Base-by-base conservation (phyloP, 208 protist genomes). In the Naegleria fowleri region DNA sequence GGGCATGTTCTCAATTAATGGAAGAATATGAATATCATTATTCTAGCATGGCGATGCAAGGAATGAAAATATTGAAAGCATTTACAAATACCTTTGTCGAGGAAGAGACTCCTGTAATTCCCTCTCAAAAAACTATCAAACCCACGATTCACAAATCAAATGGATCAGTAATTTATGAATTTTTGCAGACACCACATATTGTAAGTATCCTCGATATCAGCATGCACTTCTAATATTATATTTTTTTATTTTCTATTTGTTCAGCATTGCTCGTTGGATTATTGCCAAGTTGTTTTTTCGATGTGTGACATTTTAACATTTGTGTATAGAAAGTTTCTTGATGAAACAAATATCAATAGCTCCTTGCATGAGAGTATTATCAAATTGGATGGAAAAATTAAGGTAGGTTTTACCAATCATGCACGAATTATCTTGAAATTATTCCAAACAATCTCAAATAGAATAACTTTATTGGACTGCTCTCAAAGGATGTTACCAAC, bases 41-140 rank as follows among this genome's bases (percentile, higher is more conserved):
- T 88, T 51, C 84, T 5, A 88, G 55, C 55, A 19, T 58, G 13
- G 84, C 84, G 38, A 43, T 88, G n/a, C 84, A 88, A 55, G 84
- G 84, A 88, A 88, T 88, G 39, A 88, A 88, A 88, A 88, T 88
- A 19, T 38, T 88, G 29, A 88, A 88, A 58, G 39, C 84, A 38
- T 39, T 88, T 39, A 88, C 39, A 25, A 29, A 29, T 88, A 58
- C 15, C 5, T 33, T 33, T 13, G 39, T 39, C 7, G 84, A 88
- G 38, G 84, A 52, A 38, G 84, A n/a, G 11, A 87, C 55, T 67
- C 55, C 55, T 19, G 13, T 67, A 22, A 67, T 67, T 67, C 11
- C 19, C 0, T 29, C 22, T n/a, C 15, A 87, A 52, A 40, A 51
- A 15, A 25, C 83, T 0, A 87, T 87, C 41, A 87, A 87, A 11